phyloP scores from a whole-genome alignment of 2,329 filamentous ascomycete species.

The Venturiaceae sp. region DNA sequence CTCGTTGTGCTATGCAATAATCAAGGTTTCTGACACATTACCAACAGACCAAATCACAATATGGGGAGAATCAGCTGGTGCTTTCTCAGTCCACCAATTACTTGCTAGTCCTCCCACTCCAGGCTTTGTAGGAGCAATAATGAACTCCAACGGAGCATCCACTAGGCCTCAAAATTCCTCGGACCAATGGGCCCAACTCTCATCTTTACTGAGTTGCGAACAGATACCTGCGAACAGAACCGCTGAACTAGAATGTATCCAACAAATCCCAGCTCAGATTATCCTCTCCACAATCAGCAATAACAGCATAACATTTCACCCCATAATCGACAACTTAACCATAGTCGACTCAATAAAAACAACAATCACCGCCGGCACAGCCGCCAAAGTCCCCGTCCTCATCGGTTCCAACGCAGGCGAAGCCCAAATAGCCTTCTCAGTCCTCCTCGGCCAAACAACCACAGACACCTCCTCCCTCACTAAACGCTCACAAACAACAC shows the following conservation, averaged over 20 bases:
- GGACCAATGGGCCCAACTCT: background rate
- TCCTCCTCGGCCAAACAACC: too few species aligned
- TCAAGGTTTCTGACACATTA: conserved; percentile 20
- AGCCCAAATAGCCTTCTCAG: too few species aligned
- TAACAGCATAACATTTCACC: background rate
- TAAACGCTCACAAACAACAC: background rate
- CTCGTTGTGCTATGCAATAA: conserved; percentile 15
- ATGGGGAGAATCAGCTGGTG: conserved; percentile 22
- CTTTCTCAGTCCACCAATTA: conserved; percentile 20
- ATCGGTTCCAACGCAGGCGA: conserved; percentile 1
- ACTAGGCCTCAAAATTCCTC: too few species aligned
- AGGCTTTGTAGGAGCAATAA: background rate
- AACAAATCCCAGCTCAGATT: background rate
- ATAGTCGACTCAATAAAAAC: background rate
- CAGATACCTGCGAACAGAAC: too few species aligned
- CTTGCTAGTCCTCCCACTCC: background rate
- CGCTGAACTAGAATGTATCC: background rate
- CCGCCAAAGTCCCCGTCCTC: background rate
- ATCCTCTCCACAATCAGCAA: background rate
- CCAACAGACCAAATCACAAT: conserved; percentile 16
- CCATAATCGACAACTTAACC: background rate
- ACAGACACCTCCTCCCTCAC: background rate
- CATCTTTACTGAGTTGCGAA: background rate
- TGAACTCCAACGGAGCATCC: background rate
- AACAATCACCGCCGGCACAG: background rate